Evolutionary conservation across 1,139 yeast species (phyloP).

Genomic region (Yamadazyma mexicana): DNA sequence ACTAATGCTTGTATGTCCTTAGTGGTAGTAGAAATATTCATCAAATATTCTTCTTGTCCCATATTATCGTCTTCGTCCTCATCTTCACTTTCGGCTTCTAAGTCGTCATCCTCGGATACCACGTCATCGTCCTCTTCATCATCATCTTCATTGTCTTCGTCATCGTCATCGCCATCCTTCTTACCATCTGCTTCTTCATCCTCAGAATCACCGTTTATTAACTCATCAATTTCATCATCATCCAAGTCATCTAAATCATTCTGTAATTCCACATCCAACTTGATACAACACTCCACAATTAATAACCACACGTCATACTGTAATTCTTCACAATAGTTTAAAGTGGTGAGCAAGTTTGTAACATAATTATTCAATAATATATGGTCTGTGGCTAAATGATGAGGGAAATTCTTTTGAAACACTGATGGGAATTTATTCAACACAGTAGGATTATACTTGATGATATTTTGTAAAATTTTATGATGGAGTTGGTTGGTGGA

Average conservation of each 20-base stretch:
- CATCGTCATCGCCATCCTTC: conserved; percentile 26
- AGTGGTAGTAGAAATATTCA: conserved; percentile 45
- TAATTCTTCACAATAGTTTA: conserved; percentile 73
- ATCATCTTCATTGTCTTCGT: conserved; percentile 24
- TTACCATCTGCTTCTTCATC: conserved; percentile 27
- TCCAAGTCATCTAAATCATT: conserved; percentile 79
- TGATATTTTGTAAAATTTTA: conserved; percentile 58
- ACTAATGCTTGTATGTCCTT: conserved; percentile 57
- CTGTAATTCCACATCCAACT: conserved; percentile 91
- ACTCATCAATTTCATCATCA: conserved; percentile 74
- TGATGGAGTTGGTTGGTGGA: conserved; percentile 51
- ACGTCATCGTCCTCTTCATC: conserved; percentile 24
- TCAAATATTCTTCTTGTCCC: conserved; percentile 32
- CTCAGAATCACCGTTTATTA: conserved; percentile 54
- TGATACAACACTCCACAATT: conserved; percentile 75
- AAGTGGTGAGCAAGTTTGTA: conserved; percentile 56
- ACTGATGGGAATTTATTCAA: conserved; percentile 62
- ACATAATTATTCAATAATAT: conserved; percentile 62
- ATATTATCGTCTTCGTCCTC: conserved; percentile 29
- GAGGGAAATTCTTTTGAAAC: conserved; percentile 69
- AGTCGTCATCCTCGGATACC: conserved; percentile 42
- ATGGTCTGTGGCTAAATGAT: conserved; percentile 62
- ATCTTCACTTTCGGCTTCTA: conserved; percentile 45
- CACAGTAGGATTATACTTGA: conserved; percentile 79
- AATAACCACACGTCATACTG: conserved; percentile 77